Percentiles rank a stretch among this genome's conserved stretches.
Evolutionary conservation across 371 early-diverging fungal genomes (phyloP).

Genomic region (Haplosporangium sp.): DNA sequence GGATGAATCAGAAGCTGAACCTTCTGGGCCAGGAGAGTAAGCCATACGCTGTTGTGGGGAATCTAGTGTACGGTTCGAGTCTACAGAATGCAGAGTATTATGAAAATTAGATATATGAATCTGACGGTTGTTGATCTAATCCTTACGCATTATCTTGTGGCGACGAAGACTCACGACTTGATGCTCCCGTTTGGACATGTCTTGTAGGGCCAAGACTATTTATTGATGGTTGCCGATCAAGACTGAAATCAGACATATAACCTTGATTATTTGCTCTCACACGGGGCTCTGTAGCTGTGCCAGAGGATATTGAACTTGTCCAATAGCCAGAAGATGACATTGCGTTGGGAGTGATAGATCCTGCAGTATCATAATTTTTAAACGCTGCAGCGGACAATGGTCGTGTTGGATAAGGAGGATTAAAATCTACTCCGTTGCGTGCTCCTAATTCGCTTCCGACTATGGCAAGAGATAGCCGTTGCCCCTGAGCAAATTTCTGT

Average conservation of each 20-base stretch:
- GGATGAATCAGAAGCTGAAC: neutral
- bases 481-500: slow-evolving; percentile 16
- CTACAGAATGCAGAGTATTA: neutral
- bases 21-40: slow-evolving; percentile 8
- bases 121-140: slow-evolving; percentile 8
- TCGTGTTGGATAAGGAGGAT: slow-evolving; percentile 19
- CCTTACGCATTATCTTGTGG: slow-evolving; percentile 13
- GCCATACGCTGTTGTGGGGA: slow-evolving; percentile 3
- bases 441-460: slow-evolving; percentile 16
- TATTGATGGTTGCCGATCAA: slow-evolving; percentile 7
- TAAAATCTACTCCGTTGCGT: neutral
- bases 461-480: slow-evolving; percentile 24
- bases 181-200: slow-evolving; percentile 2
- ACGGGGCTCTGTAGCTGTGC: slow-evolving; percentile 1
- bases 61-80: neutral
- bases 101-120: neutral
- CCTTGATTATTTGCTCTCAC: slow-evolving; percentile 16
- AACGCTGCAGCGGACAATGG: slow-evolving; percentile 16
- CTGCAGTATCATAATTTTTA: slow-evolving; percentile 9
- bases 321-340: slow-evolving; percentile 30
- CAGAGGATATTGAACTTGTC: slow-evolving; percentile 14
- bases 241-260: slow-evolving; percentile 30
- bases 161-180: slow-evolving; percentile 31
- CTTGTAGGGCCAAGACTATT: neutral
- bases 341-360: slow-evolving; percentile 10